Evolutionary conservation across 2,329 filamentous ascomycete species (phyloP).

Genomic region (Ceratocystis cacaofunesta): DNA sequence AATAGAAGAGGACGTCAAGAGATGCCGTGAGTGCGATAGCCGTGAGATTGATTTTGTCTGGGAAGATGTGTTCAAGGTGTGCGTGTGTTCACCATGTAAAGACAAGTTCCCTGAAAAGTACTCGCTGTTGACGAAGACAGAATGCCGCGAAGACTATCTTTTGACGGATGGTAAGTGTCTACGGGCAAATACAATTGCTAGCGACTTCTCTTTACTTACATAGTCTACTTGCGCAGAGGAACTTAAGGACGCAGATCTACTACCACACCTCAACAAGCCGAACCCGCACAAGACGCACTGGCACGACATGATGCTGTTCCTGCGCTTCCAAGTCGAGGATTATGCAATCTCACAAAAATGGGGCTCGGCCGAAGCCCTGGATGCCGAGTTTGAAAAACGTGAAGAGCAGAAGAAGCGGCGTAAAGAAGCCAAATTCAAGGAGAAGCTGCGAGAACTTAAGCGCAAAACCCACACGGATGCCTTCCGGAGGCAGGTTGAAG

Average conservation of each 20-base stretch:
- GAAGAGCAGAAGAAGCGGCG: slow-evolving; percentile 66
- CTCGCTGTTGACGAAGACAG: slow-evolving; percentile 88
- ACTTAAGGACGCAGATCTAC: slow-evolving; percentile 69
- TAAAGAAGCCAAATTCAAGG: slow-evolving; percentile 84
- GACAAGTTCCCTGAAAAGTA: slow-evolving; percentile 86
- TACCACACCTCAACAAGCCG: slow-evolving; percentile 75
- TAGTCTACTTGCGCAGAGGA: slow-evolving; percentile 45
- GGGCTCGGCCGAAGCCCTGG: slow-evolving; percentile 72
- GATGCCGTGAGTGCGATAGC: slow-evolving; percentile 68
- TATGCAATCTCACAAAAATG: slow-evolving; percentile 85
- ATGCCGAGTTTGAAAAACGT: slow-evolving; percentile 73
- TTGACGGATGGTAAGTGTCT: slow-evolving; percentile 64
- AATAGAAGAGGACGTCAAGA: slow-evolving; percentile 51
- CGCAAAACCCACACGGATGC: slow-evolving; percentile 85
- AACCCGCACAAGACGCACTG: slow-evolving; percentile 94
- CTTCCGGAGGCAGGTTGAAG: slow-evolving; percentile 56
- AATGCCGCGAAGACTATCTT: slow-evolving; percentile 88
- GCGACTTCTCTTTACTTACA: slow-evolving; percentile 6
- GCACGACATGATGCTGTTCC: slow-evolving; percentile 97
- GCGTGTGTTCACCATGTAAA: slow-evolving; percentile 72
- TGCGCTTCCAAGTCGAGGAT: slow-evolving; percentile 85
- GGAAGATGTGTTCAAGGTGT: slow-evolving; percentile 66
- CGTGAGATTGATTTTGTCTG: slow-evolving; percentile 91
- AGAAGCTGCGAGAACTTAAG: slow-evolving; percentile 78
- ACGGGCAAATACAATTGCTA: not conserved